Evolutionary conservation across 805 yeast genomes (phyloP).

Genomic region (Alloascoidea africana): DNA sequence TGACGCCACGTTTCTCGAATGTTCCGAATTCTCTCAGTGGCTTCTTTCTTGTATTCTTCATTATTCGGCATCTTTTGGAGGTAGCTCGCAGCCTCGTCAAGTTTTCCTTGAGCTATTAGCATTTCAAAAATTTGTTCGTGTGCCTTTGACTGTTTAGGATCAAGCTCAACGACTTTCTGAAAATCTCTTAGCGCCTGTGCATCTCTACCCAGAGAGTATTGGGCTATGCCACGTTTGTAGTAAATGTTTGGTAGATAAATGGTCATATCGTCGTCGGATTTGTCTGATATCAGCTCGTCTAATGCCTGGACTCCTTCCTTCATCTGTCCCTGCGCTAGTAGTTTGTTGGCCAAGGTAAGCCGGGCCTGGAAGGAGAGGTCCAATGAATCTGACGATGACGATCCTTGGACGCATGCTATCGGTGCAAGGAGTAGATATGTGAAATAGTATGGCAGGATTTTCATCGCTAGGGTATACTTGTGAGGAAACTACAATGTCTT

Average conservation of each 20-base stretch:
- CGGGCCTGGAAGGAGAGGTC: too few relatives aligned
- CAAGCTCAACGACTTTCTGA: constrained; percentile 15
- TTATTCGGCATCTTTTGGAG: constrained; percentile 8
- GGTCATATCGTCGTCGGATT: too few relatives aligned
- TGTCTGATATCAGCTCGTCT: too few relatives aligned
- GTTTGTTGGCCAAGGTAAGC: too few relatives aligned
- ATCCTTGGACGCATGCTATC: too few relatives aligned
- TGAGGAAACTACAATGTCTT: too few relatives aligned
- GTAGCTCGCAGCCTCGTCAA: constrained; percentile 11
- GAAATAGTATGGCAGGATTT: too few relatives aligned
- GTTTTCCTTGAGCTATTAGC: constrained; percentile 16
- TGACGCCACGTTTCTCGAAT: constrained; percentile 10
- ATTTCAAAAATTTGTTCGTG: constrained; percentile 17
- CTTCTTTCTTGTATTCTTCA: constrained; percentile 11
- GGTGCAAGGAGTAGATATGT: too few relatives aligned
- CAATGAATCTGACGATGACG: too few relatives aligned
- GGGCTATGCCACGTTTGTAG: constrained; percentile 21
- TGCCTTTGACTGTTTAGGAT: constrained; percentile 20
- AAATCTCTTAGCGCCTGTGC: constrained; percentile 20
- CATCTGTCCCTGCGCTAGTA: too few relatives aligned
- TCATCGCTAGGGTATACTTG: too few relatives aligned
- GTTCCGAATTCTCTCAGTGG: constrained; percentile 15
- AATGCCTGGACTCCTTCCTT: too few relatives aligned
- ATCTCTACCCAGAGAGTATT: constrained; percentile 18
- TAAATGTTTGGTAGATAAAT: background rate